Evolutionary conservation across 2,329 filamentous ascomycete genomes (phyloP).

Genomic region (Fusarium sp.): DNA sequence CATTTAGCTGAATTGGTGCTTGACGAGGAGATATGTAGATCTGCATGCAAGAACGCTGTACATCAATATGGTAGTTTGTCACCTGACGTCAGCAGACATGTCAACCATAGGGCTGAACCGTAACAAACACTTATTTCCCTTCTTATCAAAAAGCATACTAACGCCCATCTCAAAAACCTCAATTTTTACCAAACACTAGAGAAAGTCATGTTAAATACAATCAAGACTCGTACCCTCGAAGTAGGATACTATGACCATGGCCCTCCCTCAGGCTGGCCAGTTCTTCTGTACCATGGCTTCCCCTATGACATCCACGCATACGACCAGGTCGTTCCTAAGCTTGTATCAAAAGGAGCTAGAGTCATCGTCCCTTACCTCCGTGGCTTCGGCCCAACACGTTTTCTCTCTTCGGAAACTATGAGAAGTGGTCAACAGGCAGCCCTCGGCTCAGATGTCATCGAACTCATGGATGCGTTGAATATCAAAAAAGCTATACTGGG

Average conservation of each 20-base stretch:
- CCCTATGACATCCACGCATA: slow-evolving; percentile 19
- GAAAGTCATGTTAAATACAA: background rate
- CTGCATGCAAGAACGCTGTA: no score
- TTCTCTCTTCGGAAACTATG: slow-evolving; percentile 2
- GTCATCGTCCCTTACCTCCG: slow-evolving; percentile 12
- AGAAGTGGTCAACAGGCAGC: slow-evolving; percentile 19
- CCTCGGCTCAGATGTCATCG: slow-evolving; percentile 8
- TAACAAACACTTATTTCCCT: no score
- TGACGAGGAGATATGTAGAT: no score
- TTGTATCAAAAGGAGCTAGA: background rate
- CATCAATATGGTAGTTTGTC: no score
- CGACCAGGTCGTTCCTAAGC: background rate
- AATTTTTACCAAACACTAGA: background rate
- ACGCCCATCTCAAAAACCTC: no score
- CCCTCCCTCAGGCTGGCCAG: background rate
- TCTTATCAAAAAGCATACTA: no score
- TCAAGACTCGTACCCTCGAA: slow-evolving; percentile 5
- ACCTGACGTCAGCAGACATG: no score
- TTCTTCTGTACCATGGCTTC: slow-evolving; percentile 24
- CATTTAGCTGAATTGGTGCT: no score
- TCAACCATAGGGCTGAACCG: no score
- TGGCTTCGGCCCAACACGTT: slow-evolving; percentile 1
- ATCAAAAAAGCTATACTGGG: slow-evolving; percentile 1
- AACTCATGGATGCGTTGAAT: slow-evolving; percentile 11
- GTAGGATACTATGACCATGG: slow-evolving; percentile 15